These are phyloP conservation scores for Kockovaella imperatae DNA, from an alignment of 768 basidiomycete species.

Conservation along the genomic window DNA sequence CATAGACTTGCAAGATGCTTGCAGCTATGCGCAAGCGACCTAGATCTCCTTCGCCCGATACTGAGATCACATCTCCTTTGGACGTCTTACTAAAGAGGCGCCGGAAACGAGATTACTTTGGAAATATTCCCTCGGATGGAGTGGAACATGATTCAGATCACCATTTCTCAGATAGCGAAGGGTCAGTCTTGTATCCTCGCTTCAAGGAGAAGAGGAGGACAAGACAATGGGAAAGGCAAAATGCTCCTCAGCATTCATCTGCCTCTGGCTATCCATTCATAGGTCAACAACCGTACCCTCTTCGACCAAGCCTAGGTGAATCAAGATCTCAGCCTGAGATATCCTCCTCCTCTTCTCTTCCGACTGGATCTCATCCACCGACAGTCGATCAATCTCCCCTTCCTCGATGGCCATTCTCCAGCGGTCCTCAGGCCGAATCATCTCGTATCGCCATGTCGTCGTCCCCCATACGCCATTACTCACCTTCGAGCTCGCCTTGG, in stretches of 20 bases:
- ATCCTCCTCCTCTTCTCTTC: not conserved
- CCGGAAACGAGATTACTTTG: constrained; percentile 11
- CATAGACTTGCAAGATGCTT: too few relatives aligned
- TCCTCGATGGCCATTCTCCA: not conserved
- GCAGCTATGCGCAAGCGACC: constrained; percentile 13
- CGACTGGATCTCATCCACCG: not conserved
- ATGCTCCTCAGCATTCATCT: constrained; percentile 6
- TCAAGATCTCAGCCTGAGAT: not conserved
- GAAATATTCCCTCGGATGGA: too few relatives aligned
- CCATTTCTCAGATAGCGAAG: not conserved
- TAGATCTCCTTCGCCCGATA: constrained; percentile 16
- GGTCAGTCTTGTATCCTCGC: not conserved
- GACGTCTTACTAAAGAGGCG: constrained; percentile 30
- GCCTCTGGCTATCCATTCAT: too few relatives aligned
- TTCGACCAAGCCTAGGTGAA: too few relatives aligned
- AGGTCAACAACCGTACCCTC: too few relatives aligned
- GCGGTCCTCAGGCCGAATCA: not conserved
- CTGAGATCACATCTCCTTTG: constrained; percentile 22
- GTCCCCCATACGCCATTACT: constrained; percentile 26
- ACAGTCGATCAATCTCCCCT: constrained; percentile 1
- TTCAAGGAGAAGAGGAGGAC: constrained; percentile 8
- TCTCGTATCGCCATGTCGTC: constrained; percentile 22
- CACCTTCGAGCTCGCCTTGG: constrained; percentile 28
- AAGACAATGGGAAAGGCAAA: constrained; percentile 21
- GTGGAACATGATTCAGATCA: too few relatives aligned